These are phyloP conservation scores for Truncatella angustata DNA, from an alignment of 2,329 filamentous ascomycete genomes.

Conservation along the genomic window DNA sequence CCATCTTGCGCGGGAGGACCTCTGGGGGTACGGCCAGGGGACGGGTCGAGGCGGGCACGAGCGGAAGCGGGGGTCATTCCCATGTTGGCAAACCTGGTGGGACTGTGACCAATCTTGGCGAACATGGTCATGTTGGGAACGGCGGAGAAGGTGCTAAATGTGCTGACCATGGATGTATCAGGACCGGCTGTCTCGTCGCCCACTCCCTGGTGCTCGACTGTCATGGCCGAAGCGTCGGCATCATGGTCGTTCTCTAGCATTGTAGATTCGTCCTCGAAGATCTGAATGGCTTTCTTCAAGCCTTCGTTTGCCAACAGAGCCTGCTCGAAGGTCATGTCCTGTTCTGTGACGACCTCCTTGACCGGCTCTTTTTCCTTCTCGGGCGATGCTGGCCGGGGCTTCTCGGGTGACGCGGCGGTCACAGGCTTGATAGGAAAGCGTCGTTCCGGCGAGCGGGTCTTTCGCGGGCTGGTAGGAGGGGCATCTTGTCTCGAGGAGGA, in stretches of 20 bases:
- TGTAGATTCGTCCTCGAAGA: conserved; percentile 53
- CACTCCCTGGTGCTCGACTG: conserved; percentile 27
- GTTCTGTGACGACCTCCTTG: conserved; percentile 17
- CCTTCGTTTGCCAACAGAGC: conserved; percentile 54
- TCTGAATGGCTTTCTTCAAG: conserved; percentile 58
- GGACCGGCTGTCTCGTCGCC: conserved; percentile 45
- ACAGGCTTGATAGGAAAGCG: conserved; percentile 20
- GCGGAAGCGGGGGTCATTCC: conserved; percentile 36
- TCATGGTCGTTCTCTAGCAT: conserved; percentile 29
- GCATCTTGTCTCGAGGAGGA: not conserved
- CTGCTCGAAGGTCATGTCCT: conserved; percentile 49
- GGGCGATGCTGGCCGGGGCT: conserved; percentile 49
- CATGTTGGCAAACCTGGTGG: conserved; percentile 48
- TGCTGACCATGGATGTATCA: conserved; percentile 75
- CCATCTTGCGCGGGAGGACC: conserved; percentile 37
- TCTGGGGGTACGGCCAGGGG: conserved; percentile 34
- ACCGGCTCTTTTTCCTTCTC: conserved; percentile 16
- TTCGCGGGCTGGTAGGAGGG: conserved; percentile 39
- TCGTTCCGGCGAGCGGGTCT: conserved; percentile 46
- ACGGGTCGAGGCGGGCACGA: conserved; percentile 33
- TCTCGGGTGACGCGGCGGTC: conserved; percentile 40
- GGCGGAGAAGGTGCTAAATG: conserved; percentile 85
- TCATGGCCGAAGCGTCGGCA: conserved; percentile 27
- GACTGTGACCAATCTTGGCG: conserved; percentile 68
- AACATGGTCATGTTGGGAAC: conserved; percentile 86